Evolutionary conservation across 257 asterid genomes (phyloP).

Genomic region (Mitragyna speciosa): DNA sequence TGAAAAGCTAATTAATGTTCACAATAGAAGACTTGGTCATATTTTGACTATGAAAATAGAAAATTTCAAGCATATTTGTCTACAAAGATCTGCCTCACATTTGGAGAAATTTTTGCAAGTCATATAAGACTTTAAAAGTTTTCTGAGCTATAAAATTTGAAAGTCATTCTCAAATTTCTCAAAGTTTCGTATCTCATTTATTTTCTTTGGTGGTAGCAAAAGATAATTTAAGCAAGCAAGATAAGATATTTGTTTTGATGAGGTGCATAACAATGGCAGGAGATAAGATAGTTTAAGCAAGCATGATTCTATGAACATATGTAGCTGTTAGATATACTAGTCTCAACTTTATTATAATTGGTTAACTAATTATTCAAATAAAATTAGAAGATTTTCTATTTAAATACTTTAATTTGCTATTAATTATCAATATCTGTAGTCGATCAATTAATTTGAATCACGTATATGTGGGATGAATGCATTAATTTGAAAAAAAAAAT

Average conservation of each 20-base stretch:
- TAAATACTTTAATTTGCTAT: too few species aligned
- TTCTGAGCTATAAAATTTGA: not conserved
- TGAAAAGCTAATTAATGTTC: too few species aligned
- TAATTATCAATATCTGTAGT: too few species aligned
- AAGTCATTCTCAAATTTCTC: not conserved
- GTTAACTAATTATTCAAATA: too few species aligned
- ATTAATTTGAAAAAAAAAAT: too few species aligned
- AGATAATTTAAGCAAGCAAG: too few species aligned
- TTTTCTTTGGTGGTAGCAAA: not conserved
- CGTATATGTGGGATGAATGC: too few species aligned
- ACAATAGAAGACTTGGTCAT: too few species aligned
- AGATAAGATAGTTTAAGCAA: not conserved
- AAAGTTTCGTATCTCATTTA: not conserved
- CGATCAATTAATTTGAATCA: too few species aligned
- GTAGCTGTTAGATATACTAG: not conserved
- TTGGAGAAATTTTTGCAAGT: not conserved
- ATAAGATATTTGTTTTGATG: not conserved
- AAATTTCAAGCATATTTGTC: not conserved
- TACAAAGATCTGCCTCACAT: not conserved
- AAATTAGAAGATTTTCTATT: too few species aligned
- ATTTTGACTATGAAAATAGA: too few species aligned
- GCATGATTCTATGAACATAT: not conserved
- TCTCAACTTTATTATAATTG: not conserved
- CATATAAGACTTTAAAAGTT: not conserved
- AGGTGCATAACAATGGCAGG: conserved; percentile 1